Conservation (phyloP, 371 early-diverging fungal species). For the Cokeromyces recurvatus region DNA sequence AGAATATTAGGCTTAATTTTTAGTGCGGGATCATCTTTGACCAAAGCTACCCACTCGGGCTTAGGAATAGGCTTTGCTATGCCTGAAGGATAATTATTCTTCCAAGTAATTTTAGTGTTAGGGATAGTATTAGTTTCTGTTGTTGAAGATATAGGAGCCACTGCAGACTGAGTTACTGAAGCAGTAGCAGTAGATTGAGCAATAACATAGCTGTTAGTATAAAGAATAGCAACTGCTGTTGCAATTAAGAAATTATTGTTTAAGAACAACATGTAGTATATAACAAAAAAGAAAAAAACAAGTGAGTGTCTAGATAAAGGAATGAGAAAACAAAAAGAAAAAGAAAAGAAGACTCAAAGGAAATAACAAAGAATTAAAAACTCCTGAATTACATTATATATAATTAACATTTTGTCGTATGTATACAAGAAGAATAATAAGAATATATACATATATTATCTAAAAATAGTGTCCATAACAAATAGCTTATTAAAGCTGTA, state of each 20-base stretch:
- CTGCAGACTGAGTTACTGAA: no score
- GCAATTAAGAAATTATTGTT: conserved; percentile 4
- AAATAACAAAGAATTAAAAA: no score
- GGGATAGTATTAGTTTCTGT: conserved; percentile 7
- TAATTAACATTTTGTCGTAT: no score
- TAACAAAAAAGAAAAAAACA: neutral
- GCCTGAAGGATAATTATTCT: conserved; percentile 29
- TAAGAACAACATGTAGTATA: conserved; percentile 18
- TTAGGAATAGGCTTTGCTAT: conserved; percentile 30
- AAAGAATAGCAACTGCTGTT: conserved; percentile 15
- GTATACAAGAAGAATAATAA: no score
- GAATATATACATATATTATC: no score
- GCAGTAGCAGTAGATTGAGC: conserved; percentile 4
- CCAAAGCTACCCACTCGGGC: conserved; percentile 41
- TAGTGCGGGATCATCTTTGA: conserved; percentile 24
- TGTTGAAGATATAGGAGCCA: conserved; percentile 3
- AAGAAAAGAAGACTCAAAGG: no score
- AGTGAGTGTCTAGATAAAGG: no score
- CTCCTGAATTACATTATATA: no score
- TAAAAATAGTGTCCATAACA: no score
- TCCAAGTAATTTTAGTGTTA: conserved; percentile 19
- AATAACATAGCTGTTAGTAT: neutral
- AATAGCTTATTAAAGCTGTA: no score
- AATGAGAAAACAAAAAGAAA: no score
- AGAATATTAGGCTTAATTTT: conserved; percentile 16